Conservation (phyloP, 345 rosid genomes). For the Brassica incana region DNA sequence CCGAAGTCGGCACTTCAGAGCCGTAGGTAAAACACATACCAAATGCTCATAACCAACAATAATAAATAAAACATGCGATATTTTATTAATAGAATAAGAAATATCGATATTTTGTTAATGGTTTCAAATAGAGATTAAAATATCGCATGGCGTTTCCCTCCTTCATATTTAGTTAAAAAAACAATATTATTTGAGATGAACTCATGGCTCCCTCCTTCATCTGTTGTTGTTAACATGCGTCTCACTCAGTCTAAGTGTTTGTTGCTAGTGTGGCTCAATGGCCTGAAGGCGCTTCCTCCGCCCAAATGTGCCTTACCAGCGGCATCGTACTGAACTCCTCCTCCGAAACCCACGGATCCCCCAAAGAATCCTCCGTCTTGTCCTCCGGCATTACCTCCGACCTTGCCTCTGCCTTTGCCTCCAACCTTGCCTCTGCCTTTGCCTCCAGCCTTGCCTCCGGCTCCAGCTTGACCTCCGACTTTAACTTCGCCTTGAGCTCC, state of each 20-base stretch:
- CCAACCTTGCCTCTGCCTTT: neutral
- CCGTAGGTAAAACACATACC: no score
- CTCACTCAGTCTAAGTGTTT: constrained; percentile 21
- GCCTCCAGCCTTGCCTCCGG: no score
- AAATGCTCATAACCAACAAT: no score
- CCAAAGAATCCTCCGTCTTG: neutral
- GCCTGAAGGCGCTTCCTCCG: constrained; percentile 9
- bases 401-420: neutral
- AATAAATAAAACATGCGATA: constrained; percentile 25
- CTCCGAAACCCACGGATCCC: neutral
- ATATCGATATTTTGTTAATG: neutral
- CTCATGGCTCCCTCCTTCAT: constrained; percentile 38
- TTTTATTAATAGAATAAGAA: neutral
- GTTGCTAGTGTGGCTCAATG: constrained; percentile 2
- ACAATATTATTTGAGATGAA: constrained; percentile 8
- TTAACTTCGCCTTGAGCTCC: no score
- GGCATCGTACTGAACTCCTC: neutral
- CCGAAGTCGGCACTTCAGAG: no score
- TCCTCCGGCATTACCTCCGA: neutral
- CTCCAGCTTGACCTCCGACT: no score
- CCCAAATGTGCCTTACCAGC: constrained; percentile 5
- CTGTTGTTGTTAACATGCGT: constrained; percentile 28
- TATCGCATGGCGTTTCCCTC: constrained; percentile 32
- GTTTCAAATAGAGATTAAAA: constrained; percentile 20
- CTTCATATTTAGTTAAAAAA: constrained; percentile 1